phyloP scores from a whole-genome alignment of 2,329 filamentous ascomycete species.

The Leptographium radiaticola region DNA sequence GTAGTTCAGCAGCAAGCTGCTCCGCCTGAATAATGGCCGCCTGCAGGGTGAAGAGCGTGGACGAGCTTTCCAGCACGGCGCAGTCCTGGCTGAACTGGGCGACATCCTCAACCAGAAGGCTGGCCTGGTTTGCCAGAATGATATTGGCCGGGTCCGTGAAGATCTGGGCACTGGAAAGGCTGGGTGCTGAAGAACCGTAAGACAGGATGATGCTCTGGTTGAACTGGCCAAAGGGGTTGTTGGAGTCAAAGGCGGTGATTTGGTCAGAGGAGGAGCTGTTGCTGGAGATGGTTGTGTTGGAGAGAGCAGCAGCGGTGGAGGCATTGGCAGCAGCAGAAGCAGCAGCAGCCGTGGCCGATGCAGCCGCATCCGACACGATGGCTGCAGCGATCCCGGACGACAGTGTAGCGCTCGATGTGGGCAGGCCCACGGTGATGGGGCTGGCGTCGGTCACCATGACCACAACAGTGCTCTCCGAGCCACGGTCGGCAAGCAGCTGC shows the following conservation, averaged over 20 bases:
- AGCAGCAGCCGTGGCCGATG: constrained; percentile 9
- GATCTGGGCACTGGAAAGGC: constrained; percentile 17
- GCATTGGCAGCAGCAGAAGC: constrained; percentile 7
- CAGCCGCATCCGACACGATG: constrained; percentile 6
- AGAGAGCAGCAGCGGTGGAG: not conserved
- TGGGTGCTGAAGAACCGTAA: constrained; percentile 18
- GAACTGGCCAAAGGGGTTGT: constrained; percentile 20
- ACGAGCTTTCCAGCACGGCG: constrained; percentile 14
- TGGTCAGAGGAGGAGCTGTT: not conserved
- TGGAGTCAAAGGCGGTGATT: constrained; percentile 16
- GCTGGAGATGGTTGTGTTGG: constrained; percentile 1
- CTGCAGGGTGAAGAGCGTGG: constrained; percentile 18
- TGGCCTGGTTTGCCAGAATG: constrained; percentile 20
- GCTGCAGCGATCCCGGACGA: constrained; percentile 6
- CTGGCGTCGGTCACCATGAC: constrained; percentile 25
- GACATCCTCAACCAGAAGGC: constrained; percentile 22
- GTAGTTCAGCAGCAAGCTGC: constrained; percentile 17
- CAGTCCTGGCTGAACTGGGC: constrained; percentile 21
- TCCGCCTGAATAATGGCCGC: constrained; percentile 15
- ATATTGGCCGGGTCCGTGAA: constrained; percentile 25
- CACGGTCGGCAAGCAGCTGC: constrained; percentile 25
- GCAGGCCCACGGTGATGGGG: constrained; percentile 20
- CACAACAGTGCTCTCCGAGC: constrained; percentile 19
- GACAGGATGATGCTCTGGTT: constrained; percentile 23
- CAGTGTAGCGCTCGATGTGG: not conserved